Percentiles rank a stretch among this genome's conserved stretches.
Conservation (phyloP, 2,329 filamentous ascomycete species). For the Paraphaeosphaeria minitans region DNA sequence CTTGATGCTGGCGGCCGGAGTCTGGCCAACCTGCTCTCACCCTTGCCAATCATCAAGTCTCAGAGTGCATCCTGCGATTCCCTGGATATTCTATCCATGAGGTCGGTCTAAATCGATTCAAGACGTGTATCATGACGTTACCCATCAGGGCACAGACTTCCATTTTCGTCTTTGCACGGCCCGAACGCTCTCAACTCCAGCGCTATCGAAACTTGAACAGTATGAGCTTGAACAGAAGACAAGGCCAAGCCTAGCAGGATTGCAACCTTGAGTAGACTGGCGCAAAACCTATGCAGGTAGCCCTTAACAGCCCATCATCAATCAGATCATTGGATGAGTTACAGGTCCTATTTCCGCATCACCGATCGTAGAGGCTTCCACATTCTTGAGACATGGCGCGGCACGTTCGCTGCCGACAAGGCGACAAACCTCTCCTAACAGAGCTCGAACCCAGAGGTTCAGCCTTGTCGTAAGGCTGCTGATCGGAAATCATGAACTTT, state of each 20-base stretch:
- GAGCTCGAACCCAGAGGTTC: background rate
- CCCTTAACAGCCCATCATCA: background rate
- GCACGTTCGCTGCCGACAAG: background rate
- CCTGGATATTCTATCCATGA: background rate
- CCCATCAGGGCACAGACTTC: background rate
- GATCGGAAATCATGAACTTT: background rate
- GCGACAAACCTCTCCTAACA: too few species aligned
- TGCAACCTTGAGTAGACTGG: background rate
- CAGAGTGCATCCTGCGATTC: too few species aligned
- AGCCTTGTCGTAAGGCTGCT: background rate
- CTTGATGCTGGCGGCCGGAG: background rate
- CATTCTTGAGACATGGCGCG: background rate
- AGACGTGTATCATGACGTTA: background rate
- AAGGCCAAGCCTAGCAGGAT: background rate
- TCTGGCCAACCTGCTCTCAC: background rate
- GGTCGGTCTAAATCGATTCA: background rate
- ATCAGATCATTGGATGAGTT: background rate
- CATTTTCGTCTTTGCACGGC: background rate
- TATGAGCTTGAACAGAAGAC: background rate
- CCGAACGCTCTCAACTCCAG: background rate
- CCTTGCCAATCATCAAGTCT: slow-evolving; percentile 2
- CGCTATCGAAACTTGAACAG: background rate
- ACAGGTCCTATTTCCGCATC: background rate
- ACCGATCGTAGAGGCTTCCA: background rate
- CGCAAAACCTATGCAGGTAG: background rate